Evolutionary conservation across 108 stramenopile species (phyloP).

Genomic region (Cyclotella baltica): DNA sequence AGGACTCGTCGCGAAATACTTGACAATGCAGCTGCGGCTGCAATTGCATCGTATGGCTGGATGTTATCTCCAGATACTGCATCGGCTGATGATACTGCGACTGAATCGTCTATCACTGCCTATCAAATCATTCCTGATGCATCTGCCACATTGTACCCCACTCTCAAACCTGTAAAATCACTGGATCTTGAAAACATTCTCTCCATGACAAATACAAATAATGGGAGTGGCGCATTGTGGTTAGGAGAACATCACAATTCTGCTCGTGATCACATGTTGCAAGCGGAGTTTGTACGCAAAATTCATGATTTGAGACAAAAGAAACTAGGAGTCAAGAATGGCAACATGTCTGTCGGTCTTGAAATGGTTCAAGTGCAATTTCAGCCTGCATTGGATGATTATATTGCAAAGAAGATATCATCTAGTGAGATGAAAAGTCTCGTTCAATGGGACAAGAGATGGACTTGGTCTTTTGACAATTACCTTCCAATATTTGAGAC

Average conservation of each 20-base stretch:
- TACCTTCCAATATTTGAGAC: constrained; percentile 67
- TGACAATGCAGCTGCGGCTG: background rate
- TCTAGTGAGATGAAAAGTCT: constrained; percentile 49
- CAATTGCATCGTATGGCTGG: background rate
- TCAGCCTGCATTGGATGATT: constrained; percentile 73
- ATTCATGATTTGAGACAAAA: constrained; percentile 45
- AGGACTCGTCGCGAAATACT: background rate
- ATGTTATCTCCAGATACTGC: background rate
- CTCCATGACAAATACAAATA: constrained; percentile 15
- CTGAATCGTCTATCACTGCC: background rate
- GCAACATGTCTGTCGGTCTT: constrained; percentile 71
- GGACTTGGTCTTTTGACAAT: constrained; percentile 78
- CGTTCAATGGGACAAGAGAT: constrained; percentile 75
- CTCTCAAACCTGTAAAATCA: constrained; percentile 35
- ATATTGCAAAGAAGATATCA: constrained; percentile 50
- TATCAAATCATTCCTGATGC: constrained; percentile 55
- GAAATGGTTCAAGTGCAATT: constrained; percentile 79
- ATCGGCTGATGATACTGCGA: background rate
- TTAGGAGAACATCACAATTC: constrained; percentile 82
- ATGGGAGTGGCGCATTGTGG: constrained; percentile 58
- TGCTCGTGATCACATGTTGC: constrained; percentile 64
- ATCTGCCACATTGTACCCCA: constrained; percentile 38
- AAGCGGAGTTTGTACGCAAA: constrained; percentile 57
- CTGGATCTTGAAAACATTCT: constrained; percentile 22
- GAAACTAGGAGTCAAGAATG: constrained; percentile 1